These are phyloP conservation scores for Arabis alpina DNA, from an alignment of 345 rosid genomes.

Conservation along the genomic window DNA sequence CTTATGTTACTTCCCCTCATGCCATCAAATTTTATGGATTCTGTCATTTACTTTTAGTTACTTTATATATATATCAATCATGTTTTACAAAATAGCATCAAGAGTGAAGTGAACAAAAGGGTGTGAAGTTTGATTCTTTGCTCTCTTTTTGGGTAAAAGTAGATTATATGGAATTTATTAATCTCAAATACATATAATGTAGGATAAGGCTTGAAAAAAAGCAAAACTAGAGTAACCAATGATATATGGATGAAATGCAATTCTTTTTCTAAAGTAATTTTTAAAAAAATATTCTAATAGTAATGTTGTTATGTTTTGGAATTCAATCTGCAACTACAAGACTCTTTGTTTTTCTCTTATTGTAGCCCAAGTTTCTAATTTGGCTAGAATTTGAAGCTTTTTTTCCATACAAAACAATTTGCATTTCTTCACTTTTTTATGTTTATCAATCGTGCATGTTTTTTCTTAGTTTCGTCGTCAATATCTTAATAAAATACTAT, in stretches of 20 bases:
- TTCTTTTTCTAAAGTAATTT: slow-evolving; percentile 3
- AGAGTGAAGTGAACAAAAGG: slow-evolving; percentile 48
- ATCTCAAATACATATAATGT: background rate
- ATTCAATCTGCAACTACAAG: background rate
- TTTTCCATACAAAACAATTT: background rate
- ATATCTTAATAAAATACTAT: no score
- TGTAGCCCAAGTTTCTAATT: background rate
- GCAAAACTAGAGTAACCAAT: slow-evolving; percentile 14
- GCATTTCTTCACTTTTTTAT: no score
- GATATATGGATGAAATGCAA: background rate
- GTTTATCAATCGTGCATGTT: background rate
- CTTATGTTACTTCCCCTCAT: slow-evolving; percentile 32
- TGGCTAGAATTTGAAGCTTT: background rate
- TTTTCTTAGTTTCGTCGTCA: background rate
- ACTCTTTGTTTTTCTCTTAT: background rate
- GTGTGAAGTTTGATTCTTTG: slow-evolving; percentile 37
- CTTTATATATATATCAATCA: slow-evolving; percentile 8
- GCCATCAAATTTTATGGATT: slow-evolving; percentile 32
- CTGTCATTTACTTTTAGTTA: slow-evolving; percentile 29
- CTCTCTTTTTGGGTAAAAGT: slow-evolving; percentile 33
- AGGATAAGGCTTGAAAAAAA: slow-evolving; percentile 16
- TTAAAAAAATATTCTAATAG: background rate
- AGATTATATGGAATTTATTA: slow-evolving; percentile 5
- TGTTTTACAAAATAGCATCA: slow-evolving; percentile 1
- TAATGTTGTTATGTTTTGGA: background rate